phyloP scores from a whole-genome alignment of 495 filamentous ascomycete species.

The Cudoniella acicularis region DNA sequence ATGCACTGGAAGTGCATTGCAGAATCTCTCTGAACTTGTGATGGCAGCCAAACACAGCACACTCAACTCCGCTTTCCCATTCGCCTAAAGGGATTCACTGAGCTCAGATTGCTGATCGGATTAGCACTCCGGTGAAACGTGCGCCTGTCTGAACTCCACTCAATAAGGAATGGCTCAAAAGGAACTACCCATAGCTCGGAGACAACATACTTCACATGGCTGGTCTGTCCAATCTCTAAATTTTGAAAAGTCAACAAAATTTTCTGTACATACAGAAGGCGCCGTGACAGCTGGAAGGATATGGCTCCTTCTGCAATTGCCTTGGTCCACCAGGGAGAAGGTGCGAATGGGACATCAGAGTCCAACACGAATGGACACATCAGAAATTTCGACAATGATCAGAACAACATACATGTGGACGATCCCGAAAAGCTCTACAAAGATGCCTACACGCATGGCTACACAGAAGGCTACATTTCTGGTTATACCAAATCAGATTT shows the following conservation, averaged over 20 bases:
- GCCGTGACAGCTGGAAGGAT: too few relatives aligned
- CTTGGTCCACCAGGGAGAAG: background rate
- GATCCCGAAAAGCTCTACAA: slow-evolving; percentile 29
- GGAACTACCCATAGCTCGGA: background rate
- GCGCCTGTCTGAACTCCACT: background rate
- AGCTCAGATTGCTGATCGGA: background rate
- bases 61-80: background rate
- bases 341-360: too few relatives aligned
- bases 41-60: background rate
- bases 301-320: slow-evolving; percentile 12
- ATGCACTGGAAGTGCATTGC: too few relatives aligned
- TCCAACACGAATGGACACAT: background rate
- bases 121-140: background rate
- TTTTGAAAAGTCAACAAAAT: too few relatives aligned
- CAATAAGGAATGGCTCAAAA: background rate
- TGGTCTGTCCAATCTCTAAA: too few relatives aligned
- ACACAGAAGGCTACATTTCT: slow-evolving; percentile 32
- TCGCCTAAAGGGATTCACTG: background rate
- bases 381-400: background rate
- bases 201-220: background rate
- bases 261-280: background rate
- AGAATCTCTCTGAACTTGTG: background rate
- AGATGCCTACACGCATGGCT: slow-evolving; percentile 36
- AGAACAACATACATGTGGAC: slow-evolving; percentile 20
- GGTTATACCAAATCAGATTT: slow-evolving; percentile 18